Conservation (phyloP, 345 rosid species). For the Linum trigynum region DNA sequence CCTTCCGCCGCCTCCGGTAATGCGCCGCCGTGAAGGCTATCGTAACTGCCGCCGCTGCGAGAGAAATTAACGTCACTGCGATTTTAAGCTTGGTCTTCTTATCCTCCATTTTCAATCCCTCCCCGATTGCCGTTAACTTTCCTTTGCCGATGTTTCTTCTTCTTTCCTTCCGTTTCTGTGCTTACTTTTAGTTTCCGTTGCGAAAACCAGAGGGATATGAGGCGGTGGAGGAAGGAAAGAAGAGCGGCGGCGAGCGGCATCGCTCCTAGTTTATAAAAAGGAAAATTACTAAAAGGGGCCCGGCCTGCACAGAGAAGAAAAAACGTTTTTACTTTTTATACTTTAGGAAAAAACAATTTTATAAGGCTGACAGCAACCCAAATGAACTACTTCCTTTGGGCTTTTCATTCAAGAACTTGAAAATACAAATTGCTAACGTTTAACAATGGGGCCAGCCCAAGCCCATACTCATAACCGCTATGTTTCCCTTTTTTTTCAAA, state of each 20-base stretch:
- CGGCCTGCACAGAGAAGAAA: neutral
- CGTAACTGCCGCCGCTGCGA: constrained; percentile 40
- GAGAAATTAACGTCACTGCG: constrained; percentile 36
- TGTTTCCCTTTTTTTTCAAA: constrained; percentile 13
- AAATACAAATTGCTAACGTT: too few species aligned
- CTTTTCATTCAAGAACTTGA: too few species aligned
- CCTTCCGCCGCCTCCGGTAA: constrained; percentile 37
- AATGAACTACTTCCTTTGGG: too few species aligned
- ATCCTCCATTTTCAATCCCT: constrained; percentile 26
- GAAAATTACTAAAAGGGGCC: neutral
- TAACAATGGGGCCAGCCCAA: too few species aligned
- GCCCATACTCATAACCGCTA: constrained; percentile 12
- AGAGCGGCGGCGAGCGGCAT: neutral
- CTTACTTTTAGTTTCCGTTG: neutral
- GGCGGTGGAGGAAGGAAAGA: neutral
- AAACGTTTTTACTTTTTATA: neutral
- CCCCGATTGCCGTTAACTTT: too few species aligned
- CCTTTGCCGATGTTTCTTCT: neutral
- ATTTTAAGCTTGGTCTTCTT: constrained; percentile 30
- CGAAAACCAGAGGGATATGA: too few species aligned
- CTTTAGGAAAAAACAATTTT: too few species aligned
- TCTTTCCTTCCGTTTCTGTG: neutral
- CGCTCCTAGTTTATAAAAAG: neutral
- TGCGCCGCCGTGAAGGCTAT: constrained; percentile 31
- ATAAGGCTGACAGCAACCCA: too few species aligned